phyloP scores from a whole-genome alignment of 495 filamentous ascomycete species.

The Emericellopsis terricola region DNA sequence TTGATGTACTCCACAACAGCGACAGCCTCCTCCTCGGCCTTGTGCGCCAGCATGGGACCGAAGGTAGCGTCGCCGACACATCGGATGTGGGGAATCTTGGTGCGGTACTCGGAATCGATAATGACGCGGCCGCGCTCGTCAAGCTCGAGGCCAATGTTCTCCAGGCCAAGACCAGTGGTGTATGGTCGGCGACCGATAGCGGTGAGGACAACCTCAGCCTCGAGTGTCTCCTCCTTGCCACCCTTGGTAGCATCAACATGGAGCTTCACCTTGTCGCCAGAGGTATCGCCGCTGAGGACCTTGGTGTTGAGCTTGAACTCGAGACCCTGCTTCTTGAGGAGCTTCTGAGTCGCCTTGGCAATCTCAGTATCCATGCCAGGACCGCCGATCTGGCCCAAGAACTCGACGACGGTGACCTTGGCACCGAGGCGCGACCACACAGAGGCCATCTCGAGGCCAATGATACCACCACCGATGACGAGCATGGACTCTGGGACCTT shows the following conservation, averaged over 20 bases:
- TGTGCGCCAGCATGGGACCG: constrained; percentile 98
- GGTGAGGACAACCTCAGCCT: constrained; percentile 91
- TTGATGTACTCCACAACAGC: constrained; percentile 91
- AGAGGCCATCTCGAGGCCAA: constrained; percentile 96
- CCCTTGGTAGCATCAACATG: constrained; percentile 87
- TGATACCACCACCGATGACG: constrained; percentile 96
- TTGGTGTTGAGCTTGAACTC: constrained; percentile 98
- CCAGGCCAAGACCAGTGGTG: constrained; percentile 75
- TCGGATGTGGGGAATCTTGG: constrained; percentile 89
- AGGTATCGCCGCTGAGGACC: constrained; percentile 71
- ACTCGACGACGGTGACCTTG: constrained; percentile 94
- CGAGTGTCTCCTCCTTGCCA: constrained; percentile 86
- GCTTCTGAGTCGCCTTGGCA: constrained; percentile 80
- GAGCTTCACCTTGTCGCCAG: constrained; percentile 55
- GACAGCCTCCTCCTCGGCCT: constrained; percentile 95
- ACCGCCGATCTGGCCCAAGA: constrained; percentile 87
- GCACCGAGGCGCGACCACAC: constrained; percentile 89
- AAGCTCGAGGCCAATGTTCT: constrained; percentile 86
- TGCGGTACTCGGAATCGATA: constrained; percentile 97
- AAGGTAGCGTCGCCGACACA: constrained; percentile 94
- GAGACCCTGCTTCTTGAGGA: constrained; percentile 89
- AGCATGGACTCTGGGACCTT: constrained; percentile 94
- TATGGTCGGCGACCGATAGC: constrained; percentile 93
- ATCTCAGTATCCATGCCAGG: constrained; percentile 96
- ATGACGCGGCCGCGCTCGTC: constrained; percentile 87